Base-by-base conservation (phyloP, 768 basidiomycete genomes). In the Termitomyces sp. region DNA sequence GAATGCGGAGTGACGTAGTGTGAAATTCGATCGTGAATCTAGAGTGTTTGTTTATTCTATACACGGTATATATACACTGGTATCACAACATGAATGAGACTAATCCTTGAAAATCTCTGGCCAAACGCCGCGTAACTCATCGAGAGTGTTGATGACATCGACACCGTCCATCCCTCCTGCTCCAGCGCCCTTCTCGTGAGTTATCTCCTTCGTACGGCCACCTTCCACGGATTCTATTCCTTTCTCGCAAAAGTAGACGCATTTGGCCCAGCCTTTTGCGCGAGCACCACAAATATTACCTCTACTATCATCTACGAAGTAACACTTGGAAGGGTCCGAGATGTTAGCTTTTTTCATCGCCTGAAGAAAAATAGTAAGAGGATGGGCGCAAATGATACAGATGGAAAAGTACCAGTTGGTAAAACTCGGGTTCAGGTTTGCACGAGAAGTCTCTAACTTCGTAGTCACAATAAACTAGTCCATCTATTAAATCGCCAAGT, bases 391-490 rank as follows among this genome's bases (percentile, higher is more conserved):
- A 44, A 59, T 47, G 14, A 31, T 9, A 41, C 14, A n/a, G 18
- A 31, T 41, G 2, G 47, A 64, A 31, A 60, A 37, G n/a, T n/a
- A 88, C 91, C 70, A 83, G 73, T 43, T 73, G 67, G 65, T 89
- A 94, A 67, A 76, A 94, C 53, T 82, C 79, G 1, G 82, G 71
- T 62, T 94, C 90, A 4, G 92, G 92, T 65, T 94, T 94, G 74
- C 91, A 92, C 4, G 77, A 75, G 68, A 94, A 90, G 60, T 87
- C 67, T 18, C 80, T 75, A 39, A 81, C 63, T 24, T 74, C 69
- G 63, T 94, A 94, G 69, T 94, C 85, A 64, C 92, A 94, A 65
- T 75, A 94, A 10, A 91, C 83, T 16, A 94, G 67, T 29, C 83
- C 90, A 54, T 86, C 90, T 54, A 94, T 74, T 46, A 85, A 82